Evolutionary conservation across 164 flowering plant genomes (phyloP), one percentile per base, ranked within the genome.

Genomic region (Santalum album): DNA sequence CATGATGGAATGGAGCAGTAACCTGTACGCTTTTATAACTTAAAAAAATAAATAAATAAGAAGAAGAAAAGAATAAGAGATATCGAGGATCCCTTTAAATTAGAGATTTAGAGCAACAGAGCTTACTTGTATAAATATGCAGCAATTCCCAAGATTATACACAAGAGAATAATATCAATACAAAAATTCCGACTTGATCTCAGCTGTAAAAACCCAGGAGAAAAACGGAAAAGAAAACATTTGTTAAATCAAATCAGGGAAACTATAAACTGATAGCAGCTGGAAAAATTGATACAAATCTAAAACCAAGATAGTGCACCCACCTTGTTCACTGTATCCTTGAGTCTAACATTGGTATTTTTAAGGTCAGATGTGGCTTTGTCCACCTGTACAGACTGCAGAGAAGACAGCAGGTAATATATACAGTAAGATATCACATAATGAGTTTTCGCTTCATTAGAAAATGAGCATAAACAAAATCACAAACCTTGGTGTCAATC

Each of bases 81-180:
- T n/a, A n/a, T n/a, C n/a, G n/a, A n/a, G n/a, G n/a, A n/a, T n/a
- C n/a, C n/a, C n/a, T n/a, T n/a, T n/a, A n/a, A n/a, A n/a, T n/a
- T n/a, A n/a, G n/a, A n/a, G n/a, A n/a, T n/a, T 22, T 21, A 25
- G 49, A 20, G 46, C 17, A 47, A 26, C n/a, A n/a, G 25, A 63
- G 60, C 94, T 83, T 79, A 92, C 99, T 92, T 89, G 84, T 89
- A 92, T 49, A 89, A 65, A 58, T 92, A 92, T 46, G 94, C 94
- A 60, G 96, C 96, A 53, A 89, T 87, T 16, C 99, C 99, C 55
- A 89, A 79, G 59, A 92, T 85, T 59, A 92, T 61, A 55, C 87
- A 80, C 68, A 92, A 54, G 51, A 89, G 76, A 63, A 89, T 70
- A 53, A 92, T 92, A 76, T 92, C 96, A 57, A 92, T 80, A 58